Evolutionary conservation across 2,329 filamentous ascomycete genomes (phyloP), one percentile per base, ranked within the genome.

Genomic region (Diatrype stigma): DNA sequence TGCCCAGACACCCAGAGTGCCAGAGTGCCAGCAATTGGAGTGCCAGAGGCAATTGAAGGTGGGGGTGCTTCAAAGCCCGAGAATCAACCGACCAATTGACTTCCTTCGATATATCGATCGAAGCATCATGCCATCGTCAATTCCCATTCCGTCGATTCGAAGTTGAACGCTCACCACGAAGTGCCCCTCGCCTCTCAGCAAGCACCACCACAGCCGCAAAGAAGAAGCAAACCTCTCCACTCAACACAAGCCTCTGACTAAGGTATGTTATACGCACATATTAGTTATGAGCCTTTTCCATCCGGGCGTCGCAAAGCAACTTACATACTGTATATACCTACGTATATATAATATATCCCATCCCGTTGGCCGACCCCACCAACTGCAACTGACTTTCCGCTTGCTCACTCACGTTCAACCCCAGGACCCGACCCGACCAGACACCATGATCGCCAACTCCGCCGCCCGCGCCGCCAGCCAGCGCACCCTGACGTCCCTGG

Each of bases 381-480:
- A 10, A 30, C 10, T 30, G 26, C n/a, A n/a, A 30, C 26, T 30
- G 10, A 30, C 26, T 30, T 6, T 30, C 10, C 26, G 26, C 26
- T 30, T 30, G 10, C 26, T 30, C 10, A 6, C 26, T 30, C 10
- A n/a, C n/a, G n/a, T 30, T 30, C 10, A 30, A 30, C 10, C 26
- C n/a, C n/a, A n/a, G n/a, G n/a, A n/a, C n/a, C n/a, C n/a, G n/a
- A 34, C 30, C 12, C 23, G 22, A 44, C 17, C 21, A 16, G 14
- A 22, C 6, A 44, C 16, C 40, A 96, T 96, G 91, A 79, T 94
- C 73, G 82, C 90, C 76, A 59, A 61, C 54, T 86, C 87, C 71
- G 80, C 84, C 74, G 80, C 75, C 65, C 65, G 75, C 66, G 81
- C 82, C 70, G 80, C 79, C 72, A 74, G 72, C 64, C 70, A 76